Conservation (phyloP, 495 filamentous ascomycete genomes). For the Chaetomium fimeti region DNA sequence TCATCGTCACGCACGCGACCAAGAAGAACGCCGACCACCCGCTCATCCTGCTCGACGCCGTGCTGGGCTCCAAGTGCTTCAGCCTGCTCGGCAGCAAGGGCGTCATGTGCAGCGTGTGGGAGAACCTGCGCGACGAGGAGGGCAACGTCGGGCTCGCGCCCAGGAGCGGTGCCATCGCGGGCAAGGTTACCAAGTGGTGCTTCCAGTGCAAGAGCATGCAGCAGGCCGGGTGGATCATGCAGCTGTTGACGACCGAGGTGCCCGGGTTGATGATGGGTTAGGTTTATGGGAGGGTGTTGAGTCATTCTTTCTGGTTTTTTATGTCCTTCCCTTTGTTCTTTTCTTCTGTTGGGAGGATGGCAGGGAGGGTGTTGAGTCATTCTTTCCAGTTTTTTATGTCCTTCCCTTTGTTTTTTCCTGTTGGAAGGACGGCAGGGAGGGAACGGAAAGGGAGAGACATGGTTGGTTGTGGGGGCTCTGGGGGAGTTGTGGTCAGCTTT, state of each 20-base stretch:
- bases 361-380: not conserved
- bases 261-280: slow-evolving; percentile 36
- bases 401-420: slow-evolving; percentile 1
- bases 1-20: slow-evolving; percentile 61
- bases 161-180: slow-evolving; percentile 68
- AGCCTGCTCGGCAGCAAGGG: slow-evolving; percentile 77
- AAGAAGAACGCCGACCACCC: slow-evolving; percentile 63
- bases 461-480: not conserved
- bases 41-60: slow-evolving; percentile 73
- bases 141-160: slow-evolving; percentile 65
- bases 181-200: slow-evolving; percentile 75
- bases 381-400: not conserved
- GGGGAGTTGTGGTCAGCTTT: not conserved
- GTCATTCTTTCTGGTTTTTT: not conserved
- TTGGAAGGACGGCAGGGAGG: not conserved
- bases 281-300: not conserved
- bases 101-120: slow-evolving; percentile 83
- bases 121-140: slow-evolving; percentile 69
- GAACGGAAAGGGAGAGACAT: not conserved
- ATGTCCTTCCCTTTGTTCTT: slow-evolving; percentile 1
- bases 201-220: slow-evolving; percentile 59
- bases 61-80: slow-evolving; percentile 79
- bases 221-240: slow-evolving; percentile 49
- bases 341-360: not conserved
- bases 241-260: slow-evolving; percentile 48